Conservation (phyloP, 2,329 filamentous ascomycete species). For the Aspergillus sp. region DNA sequence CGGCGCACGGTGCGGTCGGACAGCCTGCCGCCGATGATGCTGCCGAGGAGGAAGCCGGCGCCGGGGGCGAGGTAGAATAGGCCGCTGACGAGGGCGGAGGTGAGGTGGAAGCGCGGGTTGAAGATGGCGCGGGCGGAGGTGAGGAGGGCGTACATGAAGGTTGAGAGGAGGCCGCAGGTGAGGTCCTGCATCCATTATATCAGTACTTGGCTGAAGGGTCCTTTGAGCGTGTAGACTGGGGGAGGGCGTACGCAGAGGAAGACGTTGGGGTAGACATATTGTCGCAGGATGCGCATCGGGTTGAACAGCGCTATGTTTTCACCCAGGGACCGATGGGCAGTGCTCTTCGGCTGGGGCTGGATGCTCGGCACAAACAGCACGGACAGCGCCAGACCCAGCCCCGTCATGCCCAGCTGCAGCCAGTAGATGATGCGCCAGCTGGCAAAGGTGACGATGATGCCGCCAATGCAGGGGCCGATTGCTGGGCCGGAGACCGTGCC, state of each 20-base stretch:
- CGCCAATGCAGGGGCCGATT: conserved; percentile 60
- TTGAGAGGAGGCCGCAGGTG: conserved; percentile 53
- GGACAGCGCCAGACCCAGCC: conserved; percentile 56
- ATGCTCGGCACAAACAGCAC: conserved; percentile 67
- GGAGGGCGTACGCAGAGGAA: conserved; percentile 53
- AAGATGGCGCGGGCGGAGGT: conserved; percentile 70
- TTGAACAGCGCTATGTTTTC: conserved; percentile 49
- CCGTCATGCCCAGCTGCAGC: conserved; percentile 69
- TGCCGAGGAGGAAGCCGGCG: conserved; percentile 65
- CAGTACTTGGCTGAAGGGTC: too few species aligned
- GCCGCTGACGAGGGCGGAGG: conserved; percentile 63
- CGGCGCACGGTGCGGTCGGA: conserved; percentile 64
- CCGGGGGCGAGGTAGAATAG: conserved; percentile 75
- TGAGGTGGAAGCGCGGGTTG: conserved; percentile 69
- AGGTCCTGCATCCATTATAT: too few species aligned
- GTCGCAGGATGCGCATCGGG: conserved; percentile 57
- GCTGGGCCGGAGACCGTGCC: conserved; percentile 44
- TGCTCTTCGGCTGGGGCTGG: conserved; percentile 41
- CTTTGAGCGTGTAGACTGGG: too few species aligned
- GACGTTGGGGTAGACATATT: conserved; percentile 68
- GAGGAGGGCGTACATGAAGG: conserved; percentile 69
- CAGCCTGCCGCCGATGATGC: conserved; percentile 66
- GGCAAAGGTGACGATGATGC: conserved; percentile 72
- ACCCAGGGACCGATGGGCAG: conserved; percentile 35
- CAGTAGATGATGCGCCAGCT: conserved; percentile 77